Base-by-base conservation (phyloP, 371 early-diverging fungal genomes). In the Capillidium heterosporum region DNA sequence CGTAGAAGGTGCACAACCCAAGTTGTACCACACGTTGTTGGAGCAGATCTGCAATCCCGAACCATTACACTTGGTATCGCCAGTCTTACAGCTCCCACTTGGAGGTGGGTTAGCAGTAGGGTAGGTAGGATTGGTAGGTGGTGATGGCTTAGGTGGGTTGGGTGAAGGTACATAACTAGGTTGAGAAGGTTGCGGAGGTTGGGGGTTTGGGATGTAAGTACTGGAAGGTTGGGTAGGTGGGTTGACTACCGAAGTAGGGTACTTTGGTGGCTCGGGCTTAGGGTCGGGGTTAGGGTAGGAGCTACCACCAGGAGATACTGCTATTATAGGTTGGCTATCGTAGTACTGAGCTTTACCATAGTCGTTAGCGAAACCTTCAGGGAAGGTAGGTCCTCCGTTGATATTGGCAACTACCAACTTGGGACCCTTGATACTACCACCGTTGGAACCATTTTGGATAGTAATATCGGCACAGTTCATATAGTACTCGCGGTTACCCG, bases 401-500 rank as follows among this genome's bases (percentile, higher is more conserved):
- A 35, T 8, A 27, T 52, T 52, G 13, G 53, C 53, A 32, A 55
- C 43, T 21, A 77, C 50, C 59, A 78, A 58, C 47, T 69, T 61
- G 5, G 71, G 69, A 8, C 79, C 82, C 0, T 67, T 59, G 39
- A 75, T 53, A 10, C 57, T 44, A 0, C 71, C 65, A 46, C 69
- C 65, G 10, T 23, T 49, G 27, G 46, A 29, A 15, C 35, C 57
- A 7, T 74, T 73, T 40, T 65, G 11, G 53, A 83, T 73, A 17
- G 56, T 60, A 19, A 81, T 67, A 41, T 82, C 82, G 19, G 75
- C 73, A 55, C 83, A 81, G 71, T 75, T 76, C 67, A 73, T 74
- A 72, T 84, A 84, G 54, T 71, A 71, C 66, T 80, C 82, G 52
- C 80, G 76, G 67, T 79, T 76, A 17, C 79, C 82, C 28, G 66